phyloP scores from a whole-genome alignment of 371 early-diverging fungal species.

The Cokeromyces recurvatus region DNA sequence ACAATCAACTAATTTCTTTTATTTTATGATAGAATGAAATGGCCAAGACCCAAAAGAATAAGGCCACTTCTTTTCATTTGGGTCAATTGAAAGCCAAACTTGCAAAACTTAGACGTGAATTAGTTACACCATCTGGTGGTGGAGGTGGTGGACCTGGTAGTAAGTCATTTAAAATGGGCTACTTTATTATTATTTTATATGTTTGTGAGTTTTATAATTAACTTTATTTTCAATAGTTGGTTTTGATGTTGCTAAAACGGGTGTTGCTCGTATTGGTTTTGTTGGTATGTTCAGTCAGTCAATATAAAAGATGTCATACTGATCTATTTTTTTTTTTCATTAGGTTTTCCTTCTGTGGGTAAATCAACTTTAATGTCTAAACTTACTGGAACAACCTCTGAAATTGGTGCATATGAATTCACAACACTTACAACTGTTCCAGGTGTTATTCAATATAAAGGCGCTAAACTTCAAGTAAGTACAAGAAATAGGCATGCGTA shows the following conservation, averaged over 20 bases:
- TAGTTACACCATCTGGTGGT: constrained; percentile 80
- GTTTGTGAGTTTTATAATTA: constrained; percentile 2
- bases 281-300: constrained; percentile 55
- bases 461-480: constrained; percentile 84
- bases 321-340: constrained; percentile 10
- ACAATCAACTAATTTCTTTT: too few relatives aligned
- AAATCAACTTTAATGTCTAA: constrained; percentile 97
- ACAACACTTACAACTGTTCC: constrained; percentile 99
- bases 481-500: too few relatives aligned
- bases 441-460: constrained; percentile 95
- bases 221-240: constrained; percentile 51
- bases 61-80: constrained; percentile 97
- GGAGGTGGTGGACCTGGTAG: constrained; percentile 80
- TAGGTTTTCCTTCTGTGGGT: constrained; percentile 98
- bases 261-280: constrained; percentile 95
- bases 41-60: constrained; percentile 74
- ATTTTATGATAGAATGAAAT: constrained; percentile 50
- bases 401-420: constrained; percentile 98
- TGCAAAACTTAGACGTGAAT: constrained; percentile 93
- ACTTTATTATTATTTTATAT: neutral
- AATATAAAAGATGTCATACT: neutral
- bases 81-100: constrained; percentile 99
- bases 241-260: constrained; percentile 97
- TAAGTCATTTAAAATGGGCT: constrained; percentile 15
- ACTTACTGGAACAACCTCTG: constrained; percentile 96